Evolutionary conservation across 116 monocot species (phyloP).

Genomic region (Cymodocea nodosa): DNA sequence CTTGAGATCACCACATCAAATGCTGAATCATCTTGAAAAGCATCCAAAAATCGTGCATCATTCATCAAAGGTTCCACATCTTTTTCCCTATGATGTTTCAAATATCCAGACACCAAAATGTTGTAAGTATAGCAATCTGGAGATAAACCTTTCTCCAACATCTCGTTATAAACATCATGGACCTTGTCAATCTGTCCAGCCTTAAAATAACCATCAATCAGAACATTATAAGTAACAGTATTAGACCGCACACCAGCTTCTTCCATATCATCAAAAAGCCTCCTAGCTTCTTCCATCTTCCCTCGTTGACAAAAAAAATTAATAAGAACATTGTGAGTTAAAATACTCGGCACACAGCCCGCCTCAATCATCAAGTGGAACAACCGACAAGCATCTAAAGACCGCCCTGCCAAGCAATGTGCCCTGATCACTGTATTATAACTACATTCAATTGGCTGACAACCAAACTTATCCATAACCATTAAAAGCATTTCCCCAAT

Average conservation of each 20-base stretch:
- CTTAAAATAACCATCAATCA: constrained; percentile 74
- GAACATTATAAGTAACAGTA: constrained; percentile 61
- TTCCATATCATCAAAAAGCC: constrained; percentile 42
- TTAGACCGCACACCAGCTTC: constrained; percentile 28
- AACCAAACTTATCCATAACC: constrained; percentile 42
- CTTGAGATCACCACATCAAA: constrained; percentile 48
- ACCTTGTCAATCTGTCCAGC: constrained; percentile 56
- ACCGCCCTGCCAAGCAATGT: constrained; percentile 28
- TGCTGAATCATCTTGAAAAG: constrained; percentile 10
- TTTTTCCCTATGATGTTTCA: constrained; percentile 38
- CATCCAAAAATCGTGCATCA: constrained; percentile 18
- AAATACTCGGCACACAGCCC: constrained; percentile 28
- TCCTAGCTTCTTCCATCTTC: constrained; percentile 54
- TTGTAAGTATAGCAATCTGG: constrained; percentile 92
- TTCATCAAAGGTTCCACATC: constrained; percentile 14
- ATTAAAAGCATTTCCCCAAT: constrained; percentile 34
- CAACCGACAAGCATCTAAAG: constrained; percentile 28
- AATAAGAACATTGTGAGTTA: constrained; percentile 63
- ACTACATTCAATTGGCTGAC: constrained; percentile 42
- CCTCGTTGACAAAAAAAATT: constrained; percentile 53
- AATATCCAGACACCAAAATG: constrained; percentile 49
- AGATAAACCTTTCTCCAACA: constrained; percentile 39
- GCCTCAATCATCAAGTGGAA: constrained; percentile 35
- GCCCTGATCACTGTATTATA: constrained; percentile 84
- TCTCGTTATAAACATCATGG: constrained; percentile 30